Conservation (phyloP, 2,329 filamentous ascomycete species). For the Claviceps purpurea region DNA sequence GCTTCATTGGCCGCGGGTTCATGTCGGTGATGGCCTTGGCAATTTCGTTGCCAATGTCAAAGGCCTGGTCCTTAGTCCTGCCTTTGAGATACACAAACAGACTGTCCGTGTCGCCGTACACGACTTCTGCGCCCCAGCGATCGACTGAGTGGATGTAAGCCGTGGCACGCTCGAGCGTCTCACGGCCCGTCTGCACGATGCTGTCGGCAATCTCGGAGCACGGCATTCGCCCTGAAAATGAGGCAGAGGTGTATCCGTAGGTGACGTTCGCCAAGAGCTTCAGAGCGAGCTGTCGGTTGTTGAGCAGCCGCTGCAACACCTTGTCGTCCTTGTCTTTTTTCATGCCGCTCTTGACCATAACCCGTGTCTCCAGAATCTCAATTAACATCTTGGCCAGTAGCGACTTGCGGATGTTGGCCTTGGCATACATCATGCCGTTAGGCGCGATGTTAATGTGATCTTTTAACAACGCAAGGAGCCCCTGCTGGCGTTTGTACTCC, state of each 20-base stretch:
- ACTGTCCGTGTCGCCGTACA: conserved; percentile 96
- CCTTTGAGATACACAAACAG: conserved; percentile 84
- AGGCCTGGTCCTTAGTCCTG: conserved; percentile 75
- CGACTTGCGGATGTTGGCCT: conserved; percentile 73
- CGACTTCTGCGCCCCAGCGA: conserved; percentile 87
- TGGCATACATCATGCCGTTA: conserved; percentile 93
- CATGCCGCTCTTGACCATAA: conserved; percentile 98
- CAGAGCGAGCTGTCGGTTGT: conserved; percentile 85
- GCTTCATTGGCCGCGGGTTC: conserved; percentile 83
- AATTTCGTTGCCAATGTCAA: conserved; percentile 86
- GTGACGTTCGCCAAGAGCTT: conserved; percentile 98
- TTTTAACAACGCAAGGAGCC: conserved; percentile 63
- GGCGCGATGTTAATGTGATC: conserved; percentile 85
- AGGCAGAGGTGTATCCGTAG: conserved; percentile 93
- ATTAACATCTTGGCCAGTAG: conserved; percentile 91
- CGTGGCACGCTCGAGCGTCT: conserved; percentile 89
- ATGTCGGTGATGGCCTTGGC: conserved; percentile 72
- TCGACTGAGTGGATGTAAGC: conserved; percentile 80
- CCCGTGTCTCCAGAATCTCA: conserved; percentile 86
- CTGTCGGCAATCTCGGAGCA: conserved; percentile 96
- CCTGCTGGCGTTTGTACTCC: conserved; percentile 65
- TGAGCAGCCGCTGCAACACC: conserved; percentile 69
- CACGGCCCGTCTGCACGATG: conserved; percentile 90
- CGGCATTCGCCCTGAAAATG: conserved; percentile 93
- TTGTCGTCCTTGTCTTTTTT: conserved; percentile 84